Evolutionary conservation across 352 stramenopile genomes (phyloP), one percentile per base, ranked within the genome.

Genomic region (Albugo candida): DNA sequence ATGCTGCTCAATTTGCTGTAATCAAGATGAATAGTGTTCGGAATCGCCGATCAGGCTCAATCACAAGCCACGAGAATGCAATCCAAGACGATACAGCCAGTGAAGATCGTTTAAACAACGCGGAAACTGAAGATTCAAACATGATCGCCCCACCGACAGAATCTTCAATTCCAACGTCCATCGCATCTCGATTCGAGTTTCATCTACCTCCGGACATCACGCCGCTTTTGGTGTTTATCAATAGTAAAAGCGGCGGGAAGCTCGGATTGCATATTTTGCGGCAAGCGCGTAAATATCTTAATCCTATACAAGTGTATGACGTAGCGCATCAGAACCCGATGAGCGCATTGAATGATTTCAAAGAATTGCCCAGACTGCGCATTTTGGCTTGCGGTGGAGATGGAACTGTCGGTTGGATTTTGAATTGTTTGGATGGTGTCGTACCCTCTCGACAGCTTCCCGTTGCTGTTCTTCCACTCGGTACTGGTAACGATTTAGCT

Each of bases 261-360:
- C 83, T 97, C 64, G 93, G 93, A 1, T 64, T 92, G 11, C 65
- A 96, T 34, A 65, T 98, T 16, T 75, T 97, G 31, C 76, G 80
- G 5, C 86, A 96, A 62, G 73, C 97, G 47, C 73, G 86, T 14
- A 71, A 78, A 14, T 79, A 94, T 58, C 65, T 97, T 4, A 97
- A 98, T 61, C 91, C 93, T 12, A 76, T 97, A 45, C 93, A 98
- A 67, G 65, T 98, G 13, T 95, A 92, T 60, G 92, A 98, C 48
- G 61, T 98, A 13, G 85, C 81, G 10, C 65, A 94, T 47, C 83
- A 94, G 54, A 81, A 81, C 38, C 93, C 92, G n/a, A 67, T 95
- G 35, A 76, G 82, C 24, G 66, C 94, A 5, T 60, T 98, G 35
- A 61, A 83, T 44, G 84, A 82, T 35, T 97, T 97, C 67, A 70